Percentiles rank a stretch among this genome's conserved stretches.
phyloP scores from a whole-genome alignment of 805 yeast species.

The Tetrapisispora namnaoensis region DNA sequence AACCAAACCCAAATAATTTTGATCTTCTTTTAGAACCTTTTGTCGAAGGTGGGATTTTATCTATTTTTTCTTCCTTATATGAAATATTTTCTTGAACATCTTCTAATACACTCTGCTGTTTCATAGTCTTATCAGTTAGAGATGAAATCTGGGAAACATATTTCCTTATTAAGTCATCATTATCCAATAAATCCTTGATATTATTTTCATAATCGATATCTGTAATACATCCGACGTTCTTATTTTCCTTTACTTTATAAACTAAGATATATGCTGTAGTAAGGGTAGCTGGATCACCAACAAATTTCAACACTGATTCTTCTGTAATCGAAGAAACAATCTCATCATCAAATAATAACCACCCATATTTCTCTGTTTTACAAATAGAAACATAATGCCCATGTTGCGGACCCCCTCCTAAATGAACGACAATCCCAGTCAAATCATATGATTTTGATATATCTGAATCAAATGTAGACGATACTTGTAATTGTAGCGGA shows the following conservation, averaged over 20 bases:
- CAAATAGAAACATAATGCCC: constrained; percentile 91
- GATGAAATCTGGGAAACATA: neutral
- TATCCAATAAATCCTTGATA: constrained; percentile 15
- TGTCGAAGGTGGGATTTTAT: neutral
- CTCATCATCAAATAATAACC: constrained; percentile 94
- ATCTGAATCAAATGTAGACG: constrained; percentile 38
- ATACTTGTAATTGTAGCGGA: constrained; percentile 60
- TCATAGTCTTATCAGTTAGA: neutral
- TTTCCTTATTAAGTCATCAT: constrained; percentile 17
- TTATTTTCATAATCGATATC: constrained; percentile 11
- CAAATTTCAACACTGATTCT: constrained; percentile 68
- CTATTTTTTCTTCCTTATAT: neutral
- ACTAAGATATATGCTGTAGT: constrained; percentile 89
- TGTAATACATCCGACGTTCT: neutral
- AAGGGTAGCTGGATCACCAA: constrained; percentile 79
- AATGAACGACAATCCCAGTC: constrained; percentile 80
- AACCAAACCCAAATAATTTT: constrained; percentile 16
- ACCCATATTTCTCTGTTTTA: constrained; percentile 66
- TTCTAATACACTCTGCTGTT: neutral
- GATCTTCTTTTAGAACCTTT: constrained; percentile 16
- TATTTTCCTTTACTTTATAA: constrained; percentile 47
- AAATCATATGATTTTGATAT: constrained; percentile 59
- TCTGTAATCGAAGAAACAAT: constrained; percentile 85
- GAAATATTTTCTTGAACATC: neutral
- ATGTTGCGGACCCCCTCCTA: constrained; percentile 96